Percentiles rank a stretch among this genome's conserved stretches.
phyloP scores from a whole-genome alignment of 768 basidiomycete genomes.

The Phanerochaete sordida region DNA sequence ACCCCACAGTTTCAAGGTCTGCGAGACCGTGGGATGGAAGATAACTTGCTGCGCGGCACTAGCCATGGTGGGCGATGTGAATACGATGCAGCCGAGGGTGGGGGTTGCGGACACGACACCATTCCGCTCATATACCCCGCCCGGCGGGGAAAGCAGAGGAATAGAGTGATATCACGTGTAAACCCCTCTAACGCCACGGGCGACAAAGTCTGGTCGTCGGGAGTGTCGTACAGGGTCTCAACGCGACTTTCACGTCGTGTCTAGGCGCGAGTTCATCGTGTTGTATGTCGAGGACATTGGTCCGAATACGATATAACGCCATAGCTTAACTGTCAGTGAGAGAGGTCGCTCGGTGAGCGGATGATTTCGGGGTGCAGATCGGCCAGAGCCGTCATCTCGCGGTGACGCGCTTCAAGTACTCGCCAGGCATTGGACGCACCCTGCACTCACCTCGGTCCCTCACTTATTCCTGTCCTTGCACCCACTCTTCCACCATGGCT shows the following conservation, averaged over 20 bases:
- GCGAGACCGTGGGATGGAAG: conserved; percentile 79
- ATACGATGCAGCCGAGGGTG: background rate
- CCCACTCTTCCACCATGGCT: conserved; percentile 21
- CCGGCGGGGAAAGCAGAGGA: conserved; percentile 5
- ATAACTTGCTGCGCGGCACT: conserved; percentile 70
- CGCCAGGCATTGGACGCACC: background rate
- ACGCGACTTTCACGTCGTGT: background rate
- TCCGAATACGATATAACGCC: background rate
- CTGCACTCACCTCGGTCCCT: background rate
- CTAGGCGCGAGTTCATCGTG: background rate
- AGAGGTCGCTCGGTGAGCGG: conserved; percentile 2
- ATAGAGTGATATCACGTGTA: conserved; percentile 24
- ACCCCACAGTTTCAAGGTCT: conserved; percentile 68
- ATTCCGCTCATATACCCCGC: conserved; percentile 6
- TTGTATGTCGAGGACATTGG: background rate
- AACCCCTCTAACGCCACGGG: conserved; percentile 16
- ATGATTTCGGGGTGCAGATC: conserved; percentile 15
- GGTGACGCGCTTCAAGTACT: conserved; percentile 1
- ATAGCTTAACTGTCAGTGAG: background rate
- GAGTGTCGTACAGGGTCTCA: background rate
- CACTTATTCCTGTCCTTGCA: background rate
- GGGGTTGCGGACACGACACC: background rate
- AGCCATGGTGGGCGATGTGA: conserved; percentile 23
- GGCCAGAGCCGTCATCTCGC: conserved; percentile 9
- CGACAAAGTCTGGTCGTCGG: background rate